Base-by-base conservation (phyloP, 2,329 filamentous ascomycete species). In the Ambrosiella cleistominuta region DNA sequence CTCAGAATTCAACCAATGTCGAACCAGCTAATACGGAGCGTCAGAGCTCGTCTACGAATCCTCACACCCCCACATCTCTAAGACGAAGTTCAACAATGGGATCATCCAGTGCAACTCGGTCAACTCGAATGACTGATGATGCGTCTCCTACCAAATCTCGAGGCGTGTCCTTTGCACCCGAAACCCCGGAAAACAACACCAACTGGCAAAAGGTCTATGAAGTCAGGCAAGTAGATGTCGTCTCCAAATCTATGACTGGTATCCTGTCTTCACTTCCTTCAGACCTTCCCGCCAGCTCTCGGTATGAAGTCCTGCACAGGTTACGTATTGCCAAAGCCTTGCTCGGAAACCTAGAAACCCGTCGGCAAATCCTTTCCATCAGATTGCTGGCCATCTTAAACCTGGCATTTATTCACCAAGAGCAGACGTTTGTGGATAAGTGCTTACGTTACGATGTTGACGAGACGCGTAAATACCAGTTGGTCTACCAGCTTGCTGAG, bases 401-500 rank as follows among this genome's bases (percentile, higher is more conserved):
- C 65, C 70, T 98, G 62, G 88, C 89, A 1, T 96, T 95, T 67
- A 87, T 97, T 57, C 85, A 94, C 64, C 77, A 78, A 1, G 94
- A 98, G 65, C 72, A 78, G 3, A 80, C 81, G n/a, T 95, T 98
- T 65, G 76, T 89, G 50, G 85, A 91, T 62, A 91, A 88, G 68
- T 80, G 96, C 47, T 76, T 95, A 56, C 86, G 87, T 63, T 84
- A 90, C 64, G 94, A 98, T 66, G 80, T 82, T 42, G 91, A 97
- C 65, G 88, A 95, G 68, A 89, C 90, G 1, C 83, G 90, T 61
- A 81, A 88, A 56, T 85, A 89, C 62, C 93, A 98, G 69, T 76
- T 98, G 27, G 84, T 88, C 2, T 94, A 94, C 66, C 94, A 98
- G 69, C 79, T 98, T 42, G 87, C 88, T 15, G 91, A 97, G 68